Conservation (phyloP, 2,329 filamentous ascomycete genomes). For the Monilinia aucupariae region DNA sequence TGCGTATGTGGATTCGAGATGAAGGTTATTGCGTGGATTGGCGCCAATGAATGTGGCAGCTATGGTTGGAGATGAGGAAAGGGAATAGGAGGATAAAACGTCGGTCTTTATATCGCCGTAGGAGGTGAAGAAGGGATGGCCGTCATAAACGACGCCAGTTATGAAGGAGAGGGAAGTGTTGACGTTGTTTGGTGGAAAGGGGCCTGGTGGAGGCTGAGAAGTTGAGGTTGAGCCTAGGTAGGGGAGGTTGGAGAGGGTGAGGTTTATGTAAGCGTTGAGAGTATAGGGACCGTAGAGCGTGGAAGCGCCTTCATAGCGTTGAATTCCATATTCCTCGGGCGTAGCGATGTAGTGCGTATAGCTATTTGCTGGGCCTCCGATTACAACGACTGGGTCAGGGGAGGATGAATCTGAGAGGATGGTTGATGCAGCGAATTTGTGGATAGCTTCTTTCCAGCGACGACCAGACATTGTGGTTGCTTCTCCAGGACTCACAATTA, state of each 20-base stretch:
- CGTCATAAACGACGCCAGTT: constrained; percentile 69
- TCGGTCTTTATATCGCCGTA: constrained; percentile 65
- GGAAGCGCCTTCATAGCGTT: constrained; percentile 92
- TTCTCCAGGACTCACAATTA: constrained; percentile 81
- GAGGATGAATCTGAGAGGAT: constrained; percentile 33
- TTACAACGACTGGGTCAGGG: constrained; percentile 65
- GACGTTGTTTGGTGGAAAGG: constrained; percentile 73
- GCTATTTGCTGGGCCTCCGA: constrained; percentile 84
- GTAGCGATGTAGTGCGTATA: constrained; percentile 77
- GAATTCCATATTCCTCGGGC: constrained; percentile 72
- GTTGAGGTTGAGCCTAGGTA: constrained; percentile 52
- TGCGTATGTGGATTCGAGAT: constrained; percentile 70
- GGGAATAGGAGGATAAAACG: constrained; percentile 47
- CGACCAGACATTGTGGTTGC: constrained; percentile 89
- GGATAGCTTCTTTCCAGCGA: constrained; percentile 72
- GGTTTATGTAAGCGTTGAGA: constrained; percentile 80
- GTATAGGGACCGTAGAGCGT: constrained; percentile 83
- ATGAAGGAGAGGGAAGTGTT: constrained; percentile 75
- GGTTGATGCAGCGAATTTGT: constrained; percentile 45
- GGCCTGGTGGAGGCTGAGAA: constrained; percentile 45
- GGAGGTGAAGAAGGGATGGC: constrained; percentile 54
- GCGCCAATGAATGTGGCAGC: constrained; percentile 72
- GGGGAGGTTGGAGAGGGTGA: constrained; percentile 66
- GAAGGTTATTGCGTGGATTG: constrained; percentile 84
- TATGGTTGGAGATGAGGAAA: constrained; percentile 51